phyloP scores from a whole-genome alignment of 805 yeast genomes.

The Starmerella vaccinii region DNA sequence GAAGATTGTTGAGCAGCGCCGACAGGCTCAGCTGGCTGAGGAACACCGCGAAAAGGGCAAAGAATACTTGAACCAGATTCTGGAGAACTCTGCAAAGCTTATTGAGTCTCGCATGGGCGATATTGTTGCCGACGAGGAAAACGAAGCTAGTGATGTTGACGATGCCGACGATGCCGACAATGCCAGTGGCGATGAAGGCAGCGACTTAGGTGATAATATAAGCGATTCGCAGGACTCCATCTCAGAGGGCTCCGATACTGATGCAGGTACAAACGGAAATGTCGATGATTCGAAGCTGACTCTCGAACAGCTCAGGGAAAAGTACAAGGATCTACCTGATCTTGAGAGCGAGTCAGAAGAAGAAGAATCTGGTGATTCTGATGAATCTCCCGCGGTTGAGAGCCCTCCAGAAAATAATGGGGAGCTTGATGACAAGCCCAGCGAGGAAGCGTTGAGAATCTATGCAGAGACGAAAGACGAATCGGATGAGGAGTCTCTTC shows the following conservation, averaged over 20 bases:
- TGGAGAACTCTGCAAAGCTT: conserved; percentile 83
- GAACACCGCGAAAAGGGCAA: conserved; percentile 71
- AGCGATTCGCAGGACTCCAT: conserved; percentile 29
- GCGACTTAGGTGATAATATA: conserved; percentile 29
- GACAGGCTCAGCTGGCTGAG: conserved; percentile 55
- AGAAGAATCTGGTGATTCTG: conserved; percentile 19
- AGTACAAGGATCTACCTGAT: conserved; percentile 40
- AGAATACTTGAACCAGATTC: conserved; percentile 74
- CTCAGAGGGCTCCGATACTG: conserved; percentile 22
- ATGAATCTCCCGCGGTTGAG: conserved; percentile 6
- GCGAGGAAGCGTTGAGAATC: conserved; percentile 12
- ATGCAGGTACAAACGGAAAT: conserved; percentile 15
- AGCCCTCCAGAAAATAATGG: conserved; percentile 11
- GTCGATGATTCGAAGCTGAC: conserved; percentile 43
- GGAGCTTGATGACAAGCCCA: conserved; percentile 6
- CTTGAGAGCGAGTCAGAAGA: neutral
- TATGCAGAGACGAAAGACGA: conserved; percentile 26
- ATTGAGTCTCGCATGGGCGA: conserved; percentile 67
- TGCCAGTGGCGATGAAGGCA: conserved; percentile 25
- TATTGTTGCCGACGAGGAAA: conserved; percentile 22
- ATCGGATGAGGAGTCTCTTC: conserved; percentile 15
- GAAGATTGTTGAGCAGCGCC: conserved; percentile 60
- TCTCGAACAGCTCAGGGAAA: conserved; percentile 45
- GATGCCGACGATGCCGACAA: conserved; percentile 30
- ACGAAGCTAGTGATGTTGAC: conserved; percentile 29